Conservation (phyloP, 306 rosid genomes). For the Cucumis cinereus region DNA sequence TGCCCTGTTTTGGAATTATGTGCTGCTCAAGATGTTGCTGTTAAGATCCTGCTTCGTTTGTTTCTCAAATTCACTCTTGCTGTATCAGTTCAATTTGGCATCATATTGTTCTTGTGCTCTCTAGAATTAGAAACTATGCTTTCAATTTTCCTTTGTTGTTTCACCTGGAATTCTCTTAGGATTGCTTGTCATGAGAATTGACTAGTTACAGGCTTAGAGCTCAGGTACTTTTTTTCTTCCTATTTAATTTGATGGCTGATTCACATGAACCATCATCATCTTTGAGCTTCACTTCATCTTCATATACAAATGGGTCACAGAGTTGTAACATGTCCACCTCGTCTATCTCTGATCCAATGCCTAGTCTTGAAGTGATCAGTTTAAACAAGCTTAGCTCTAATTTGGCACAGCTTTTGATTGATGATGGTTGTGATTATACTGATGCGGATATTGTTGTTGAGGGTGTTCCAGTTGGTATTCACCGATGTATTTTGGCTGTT, state of each 20-base stretch:
- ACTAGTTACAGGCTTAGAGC: neutral
- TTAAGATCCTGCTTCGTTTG: neutral
- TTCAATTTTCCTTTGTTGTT: neutral
- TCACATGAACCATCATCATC: slow-evolving; percentile 78
- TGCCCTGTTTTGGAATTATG: neutral
- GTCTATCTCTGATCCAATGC: slow-evolving; percentile 29
- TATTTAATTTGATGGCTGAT: slow-evolving; percentile 38
- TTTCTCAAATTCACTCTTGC: neutral
- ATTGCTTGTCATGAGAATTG: neutral
- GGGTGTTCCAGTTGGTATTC: slow-evolving; percentile 28
- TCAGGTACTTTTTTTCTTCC: neutral
- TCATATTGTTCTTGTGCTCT: neutral
- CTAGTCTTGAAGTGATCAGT: slow-evolving; percentile 54
- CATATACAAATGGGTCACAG: slow-evolving; percentile 58
- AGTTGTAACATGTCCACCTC: slow-evolving; percentile 35
- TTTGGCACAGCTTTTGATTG: slow-evolving; percentile 36
- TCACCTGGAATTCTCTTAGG: neutral
- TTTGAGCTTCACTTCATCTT: slow-evolving; percentile 73
- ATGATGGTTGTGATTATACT: slow-evolving; percentile 24
- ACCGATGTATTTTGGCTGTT: slow-evolving; percentile 39
- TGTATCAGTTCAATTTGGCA: neutral
- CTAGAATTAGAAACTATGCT: neutral
- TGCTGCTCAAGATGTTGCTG: neutral
- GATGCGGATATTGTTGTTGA: slow-evolving; percentile 41
- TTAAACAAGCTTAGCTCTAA: slow-evolving; percentile 38